Evolutionary conservation across 345 rosid species (phyloP).

Genomic region (Syzygium oleosum): DNA sequence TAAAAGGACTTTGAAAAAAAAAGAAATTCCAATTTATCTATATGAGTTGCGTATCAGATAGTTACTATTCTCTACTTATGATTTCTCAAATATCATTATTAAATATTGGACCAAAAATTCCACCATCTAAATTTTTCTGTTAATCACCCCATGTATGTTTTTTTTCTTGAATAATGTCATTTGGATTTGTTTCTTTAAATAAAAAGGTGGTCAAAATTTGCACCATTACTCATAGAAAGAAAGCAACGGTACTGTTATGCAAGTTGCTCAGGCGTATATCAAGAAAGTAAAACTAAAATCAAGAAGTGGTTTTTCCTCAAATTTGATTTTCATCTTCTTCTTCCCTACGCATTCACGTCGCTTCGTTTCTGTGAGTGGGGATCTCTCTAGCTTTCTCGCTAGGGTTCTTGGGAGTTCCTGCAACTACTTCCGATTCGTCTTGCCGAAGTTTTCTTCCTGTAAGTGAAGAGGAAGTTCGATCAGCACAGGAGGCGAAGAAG

Average conservation of each 20-base stretch:
- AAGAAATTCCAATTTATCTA: too few relatives aligned
- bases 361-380: neutral
- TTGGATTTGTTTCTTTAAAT: neutral
- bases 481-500: neutral
- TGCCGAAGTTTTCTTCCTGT: neutral
- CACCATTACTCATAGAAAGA: neutral
- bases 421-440: neutral
- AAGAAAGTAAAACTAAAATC: neutral
- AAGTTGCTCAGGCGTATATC: neutral
- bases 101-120: neutral
- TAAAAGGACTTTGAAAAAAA: neutral
- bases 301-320: neutral
- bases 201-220: neutral
- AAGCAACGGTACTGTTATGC: neutral
- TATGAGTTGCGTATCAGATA: neutral
- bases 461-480: neutral
- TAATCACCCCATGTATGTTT: too few relatives aligned
- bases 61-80: neutral
- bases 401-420: neutral
- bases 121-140: neutral
- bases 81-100: neutral
- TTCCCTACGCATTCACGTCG: neutral
- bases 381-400: neutral
- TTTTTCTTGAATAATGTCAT: too few relatives aligned
- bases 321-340: neutral